Conservation (phyloP, 2,329 filamentous ascomycete genomes). For the Amphichorda felina region DNA sequence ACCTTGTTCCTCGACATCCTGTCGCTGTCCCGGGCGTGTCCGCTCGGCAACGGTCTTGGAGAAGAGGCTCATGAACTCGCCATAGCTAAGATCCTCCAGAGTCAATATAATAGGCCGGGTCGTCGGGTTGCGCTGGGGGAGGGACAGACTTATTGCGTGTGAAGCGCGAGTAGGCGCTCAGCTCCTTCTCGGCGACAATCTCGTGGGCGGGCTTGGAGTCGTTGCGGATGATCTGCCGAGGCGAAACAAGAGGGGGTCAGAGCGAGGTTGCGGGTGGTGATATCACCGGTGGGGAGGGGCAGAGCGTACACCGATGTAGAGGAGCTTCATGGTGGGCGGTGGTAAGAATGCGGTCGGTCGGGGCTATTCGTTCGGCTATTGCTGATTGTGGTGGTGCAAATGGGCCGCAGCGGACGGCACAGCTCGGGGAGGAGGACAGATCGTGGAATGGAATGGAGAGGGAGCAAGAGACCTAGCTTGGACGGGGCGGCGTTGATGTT, state of each 20-base stretch:
- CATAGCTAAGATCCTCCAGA: conserved; percentile 21
- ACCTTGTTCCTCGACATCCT: conserved; percentile 78
- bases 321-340: conserved; percentile 6
- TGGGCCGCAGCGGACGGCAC: too few species aligned
- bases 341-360: neutral
- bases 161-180: conserved; percentile 71
- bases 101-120: neutral
- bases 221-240: conserved; percentile 64
- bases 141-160: conserved; percentile 53
- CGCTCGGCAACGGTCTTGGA: conserved; percentile 79
- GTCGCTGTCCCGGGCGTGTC: conserved; percentile 67
- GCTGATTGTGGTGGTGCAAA: too few species aligned
- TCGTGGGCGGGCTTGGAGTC: conserved; percentile 65
- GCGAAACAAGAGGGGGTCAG: conserved; percentile 1
- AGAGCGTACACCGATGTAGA: conserved; percentile 6
- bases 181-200: conserved; percentile 64
- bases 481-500: neutral
- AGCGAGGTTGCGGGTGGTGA: neutral
- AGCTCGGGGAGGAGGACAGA: neutral
- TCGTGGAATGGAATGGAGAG: neutral
- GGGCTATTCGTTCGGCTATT: too few species aligned
- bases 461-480: neutral
- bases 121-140: conserved; percentile 1
- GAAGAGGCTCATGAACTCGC: conserved; percentile 71
- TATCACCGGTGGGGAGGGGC: conserved; percentile 1